Percentiles rank a stretch among this genome's conserved stretches.
Evolutionary conservation across 1,284 basidiomycete species (phyloP).

Genomic region (Tilletia horrida): DNA sequence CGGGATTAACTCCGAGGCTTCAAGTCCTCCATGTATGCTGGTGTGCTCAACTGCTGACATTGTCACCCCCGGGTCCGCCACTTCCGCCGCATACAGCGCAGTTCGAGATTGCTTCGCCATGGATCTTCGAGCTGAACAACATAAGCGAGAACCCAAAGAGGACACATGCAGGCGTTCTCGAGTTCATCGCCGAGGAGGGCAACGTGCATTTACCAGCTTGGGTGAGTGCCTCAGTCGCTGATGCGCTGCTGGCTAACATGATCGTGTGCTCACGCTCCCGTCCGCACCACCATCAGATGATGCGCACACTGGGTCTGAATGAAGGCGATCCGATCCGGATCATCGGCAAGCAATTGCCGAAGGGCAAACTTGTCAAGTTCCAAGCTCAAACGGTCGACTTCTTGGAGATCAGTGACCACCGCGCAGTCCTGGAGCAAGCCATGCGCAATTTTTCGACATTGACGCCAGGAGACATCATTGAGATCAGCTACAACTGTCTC

Average conservation of each 20-base stretch:
- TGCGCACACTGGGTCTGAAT: slow-evolving; percentile 85
- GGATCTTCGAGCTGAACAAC: slow-evolving; percentile 93
- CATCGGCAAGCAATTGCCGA: slow-evolving; percentile 78
- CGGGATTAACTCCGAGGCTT: neutral
- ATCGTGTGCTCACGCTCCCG: neutral
- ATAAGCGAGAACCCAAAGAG: slow-evolving; percentile 58
- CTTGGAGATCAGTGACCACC: slow-evolving; percentile 81
- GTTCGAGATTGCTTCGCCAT: slow-evolving; percentile 85
- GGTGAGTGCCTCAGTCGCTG: slow-evolving; percentile 57
- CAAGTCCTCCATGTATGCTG: neutral
- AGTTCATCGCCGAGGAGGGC: slow-evolving; percentile 97
- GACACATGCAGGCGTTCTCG: slow-evolving; percentile 94
- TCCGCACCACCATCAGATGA: slow-evolving; percentile 65
- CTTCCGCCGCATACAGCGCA: slow-evolving; percentile 59
- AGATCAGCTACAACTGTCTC: slow-evolving; percentile 64
- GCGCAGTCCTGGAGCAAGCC: slow-evolving; percentile 93
- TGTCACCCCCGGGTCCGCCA: neutral
- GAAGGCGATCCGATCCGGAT: slow-evolving; percentile 95
- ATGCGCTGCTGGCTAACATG: neutral
- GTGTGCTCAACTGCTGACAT: neutral
- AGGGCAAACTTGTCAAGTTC: slow-evolving; percentile 93
- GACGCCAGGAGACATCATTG: slow-evolving; percentile 58
- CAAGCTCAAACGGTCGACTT: slow-evolving; percentile 95
- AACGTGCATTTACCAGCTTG: slow-evolving; percentile 92
- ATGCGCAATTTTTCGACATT: slow-evolving; percentile 80